These are phyloP conservation scores for Lachnellula willkommii DNA, from an alignment of 2,329 filamentous ascomycete genomes.

Conservation along the genomic window DNA sequence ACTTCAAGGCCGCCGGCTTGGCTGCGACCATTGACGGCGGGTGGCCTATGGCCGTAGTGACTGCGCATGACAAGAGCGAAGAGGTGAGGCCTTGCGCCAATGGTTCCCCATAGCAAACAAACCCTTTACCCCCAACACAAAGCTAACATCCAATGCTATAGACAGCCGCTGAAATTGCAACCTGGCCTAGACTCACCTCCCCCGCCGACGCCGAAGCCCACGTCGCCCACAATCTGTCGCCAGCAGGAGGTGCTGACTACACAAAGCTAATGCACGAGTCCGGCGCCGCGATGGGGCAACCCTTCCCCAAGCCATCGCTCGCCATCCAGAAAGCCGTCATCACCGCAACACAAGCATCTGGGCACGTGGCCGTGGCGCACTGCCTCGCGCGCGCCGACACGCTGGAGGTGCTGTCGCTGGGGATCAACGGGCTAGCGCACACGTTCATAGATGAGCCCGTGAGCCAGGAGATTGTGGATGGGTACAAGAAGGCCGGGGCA, in stretches of 20 bases:
- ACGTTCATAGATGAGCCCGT: constrained; percentile 29
- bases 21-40: constrained; percentile 47
- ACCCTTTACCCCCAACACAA: no score
- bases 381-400: constrained; percentile 25
- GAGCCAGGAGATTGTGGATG: neutral
- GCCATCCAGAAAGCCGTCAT: constrained; percentile 43
- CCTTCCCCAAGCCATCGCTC: constrained; percentile 32
- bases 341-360: constrained; percentile 30
- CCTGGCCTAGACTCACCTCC: no score
- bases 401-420: constrained; percentile 26
- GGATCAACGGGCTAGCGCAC: constrained; percentile 31
- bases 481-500: constrained; percentile 2
- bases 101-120: no score
- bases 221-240: no score
- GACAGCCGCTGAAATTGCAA: no score
- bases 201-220: no score
- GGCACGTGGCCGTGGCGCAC: constrained; percentile 28
- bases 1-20: constrained; percentile 44
- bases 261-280: constrained; percentile 48
- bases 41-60: constrained; percentile 39
- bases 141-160: no score
- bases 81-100: neutral
- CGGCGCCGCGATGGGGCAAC: neutral
- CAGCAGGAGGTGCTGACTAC: constrained; percentile 32
- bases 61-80: neutral